Base-by-base conservation (phyloP, 768 basidiomycete species). In the Macrolepiota dolichaula region DNA sequence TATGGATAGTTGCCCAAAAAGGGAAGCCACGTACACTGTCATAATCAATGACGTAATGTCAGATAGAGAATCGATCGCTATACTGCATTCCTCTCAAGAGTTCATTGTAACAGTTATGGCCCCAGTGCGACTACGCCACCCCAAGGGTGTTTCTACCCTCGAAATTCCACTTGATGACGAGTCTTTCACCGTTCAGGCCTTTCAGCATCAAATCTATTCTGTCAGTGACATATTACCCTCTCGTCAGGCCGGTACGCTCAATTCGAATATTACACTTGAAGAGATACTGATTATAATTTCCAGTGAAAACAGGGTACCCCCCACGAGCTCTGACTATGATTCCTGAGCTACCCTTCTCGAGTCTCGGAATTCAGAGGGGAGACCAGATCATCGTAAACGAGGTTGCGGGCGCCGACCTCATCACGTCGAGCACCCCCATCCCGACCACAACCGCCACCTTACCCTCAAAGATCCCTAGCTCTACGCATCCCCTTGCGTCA, bases 221-320 rank as follows among this genome's bases (percentile, higher is more conserved):
- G 72, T 76, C 0, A 85, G 92, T 0, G 81, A 88, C 51, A 94
- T 98, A 51, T 77, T 83, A 4, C 86, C 92, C 0, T 85, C 84
- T 3, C 83, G 84, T 36, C 96, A 96, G 78, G 87, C 87, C 63
- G 73, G 96, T 94, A 68, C 72, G 90, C 78, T 44, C n/a, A 27
- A 15, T 29, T 35, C 25, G 36, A 6, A 51, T 55, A 52, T 51
- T 63, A 51, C 55, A 22, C 27, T 17, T 24, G 24, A 59, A 40
- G 24, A n/a, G 40, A 44, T 15, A 44, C 51, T 38, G 13, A 53
- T 38, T 42, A 17, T 50, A 25, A 52, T 17, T 50, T 61, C 11
- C 61, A 92, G 91, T 93, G 61, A 92, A 87, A 74, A 77, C 83
- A 15, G 94, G 95, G 40, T 98, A 96, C 71, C 95, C 95, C 2